Evolutionary conservation across 2,329 filamentous ascomycete genomes (phyloP), one percentile per base, ranked within the genome.

Genomic region (Fusarium chlamydosporum): DNA sequence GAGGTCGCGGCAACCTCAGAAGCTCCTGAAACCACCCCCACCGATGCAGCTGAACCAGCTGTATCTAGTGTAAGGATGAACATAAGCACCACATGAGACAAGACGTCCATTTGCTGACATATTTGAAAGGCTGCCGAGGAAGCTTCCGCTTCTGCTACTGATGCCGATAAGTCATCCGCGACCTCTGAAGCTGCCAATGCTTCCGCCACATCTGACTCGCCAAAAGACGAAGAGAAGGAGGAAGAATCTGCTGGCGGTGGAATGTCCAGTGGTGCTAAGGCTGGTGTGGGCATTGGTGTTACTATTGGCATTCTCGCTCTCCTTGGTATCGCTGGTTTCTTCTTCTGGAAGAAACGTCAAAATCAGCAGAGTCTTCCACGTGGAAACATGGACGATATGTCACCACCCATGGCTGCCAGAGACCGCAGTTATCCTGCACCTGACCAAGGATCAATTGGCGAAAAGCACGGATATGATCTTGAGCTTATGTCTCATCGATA

Each of bases 401-500:
- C 85, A 1, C 80, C 83, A 20, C 85, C 86, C 3, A 80, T 87
- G 73, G 80, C 83, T 5, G 82, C 79, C 16, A 79, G 82, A 6
- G 83, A 83, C 15, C 79, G 73, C 20, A 70, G 73, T 20, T 82
- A 80, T 56, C 77, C 79, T 33, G 74, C 69, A 9, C 73, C 77
- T 20, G 79, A 80, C 29, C 74, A 78, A 61, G 72, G 73, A 52
- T 77, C 77, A n/a, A 76, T 78, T 43, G 74, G 74, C 20, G 76
- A 79, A 59, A 80, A 82, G 56, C 76, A 79, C 43, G 78, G 77
- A 12, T 76, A 78, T 46, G 84, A 85, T 46, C 79, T 87, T 42
- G 85, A 88, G 68, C 78, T 83, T 72, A 82, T 83, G 62, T 82
- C 84, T 5, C 81, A 83, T 61, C 81, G 85, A 41, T 88, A 88